These are phyloP conservation scores for Aureobasidium sp. DNA, from an alignment of 2,329 filamentous ascomycete genomes.

Conservation along the genomic window DNA sequence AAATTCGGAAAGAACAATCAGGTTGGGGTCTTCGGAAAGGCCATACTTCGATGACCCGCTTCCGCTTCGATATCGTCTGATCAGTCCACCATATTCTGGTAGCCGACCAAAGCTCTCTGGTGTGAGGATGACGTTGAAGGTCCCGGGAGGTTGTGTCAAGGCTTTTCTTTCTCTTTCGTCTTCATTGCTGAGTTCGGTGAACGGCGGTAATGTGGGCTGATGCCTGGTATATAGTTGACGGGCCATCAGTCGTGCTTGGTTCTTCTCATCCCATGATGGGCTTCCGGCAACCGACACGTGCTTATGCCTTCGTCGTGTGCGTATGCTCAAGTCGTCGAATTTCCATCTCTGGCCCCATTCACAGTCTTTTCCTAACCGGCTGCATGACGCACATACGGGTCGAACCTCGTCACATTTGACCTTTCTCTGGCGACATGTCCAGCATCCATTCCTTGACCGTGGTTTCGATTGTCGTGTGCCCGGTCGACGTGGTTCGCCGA, in stretches of 20 bases:
- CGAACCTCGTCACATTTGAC: constrained; percentile 53
- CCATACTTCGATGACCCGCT: neutral
- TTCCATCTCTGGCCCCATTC: constrained; percentile 49
- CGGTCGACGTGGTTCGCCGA: constrained; percentile 1
- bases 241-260: constrained; percentile 32
- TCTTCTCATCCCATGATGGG: constrained; percentile 52
- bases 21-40: neutral
- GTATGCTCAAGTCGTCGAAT: constrained; percentile 30
- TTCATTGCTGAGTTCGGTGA: constrained; percentile 47
- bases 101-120: constrained; percentile 47
- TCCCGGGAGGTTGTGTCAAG: constrained; percentile 44
- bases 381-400: constrained; percentile 51
- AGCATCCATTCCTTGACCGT: constrained; percentile 9
- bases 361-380: constrained; percentile 48
- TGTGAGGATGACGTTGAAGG: constrained; percentile 49
- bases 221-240: constrained; percentile 7
- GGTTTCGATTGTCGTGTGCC: constrained; percentile 10
- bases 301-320: constrained; percentile 25
- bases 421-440: constrained; percentile 11
- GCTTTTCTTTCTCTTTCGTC: constrained; percentile 54
- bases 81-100: constrained; percentile 40
- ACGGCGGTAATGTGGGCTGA: constrained; percentile 41
- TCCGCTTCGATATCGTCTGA: neutral
- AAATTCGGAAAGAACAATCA: constrained; percentile 13
- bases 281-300: constrained; percentile 45